Evolutionary conservation across 805 yeast genomes (phyloP).

Genomic region (Yamadazyma sp.): DNA sequence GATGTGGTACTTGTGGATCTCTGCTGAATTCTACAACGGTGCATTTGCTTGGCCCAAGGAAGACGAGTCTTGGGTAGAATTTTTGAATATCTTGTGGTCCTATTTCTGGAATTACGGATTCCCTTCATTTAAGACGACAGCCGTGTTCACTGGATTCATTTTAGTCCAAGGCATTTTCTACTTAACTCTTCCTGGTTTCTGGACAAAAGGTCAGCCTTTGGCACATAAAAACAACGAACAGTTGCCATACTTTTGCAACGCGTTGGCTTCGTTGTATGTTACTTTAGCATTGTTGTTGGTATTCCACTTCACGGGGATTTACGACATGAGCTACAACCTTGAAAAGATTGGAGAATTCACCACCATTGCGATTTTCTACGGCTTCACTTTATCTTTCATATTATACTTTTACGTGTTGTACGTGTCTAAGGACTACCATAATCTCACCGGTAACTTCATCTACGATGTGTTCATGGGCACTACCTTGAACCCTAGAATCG

Average conservation of each 20-base stretch:
- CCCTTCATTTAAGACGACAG: constrained; percentile 64
- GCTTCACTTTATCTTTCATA: constrained; percentile 64
- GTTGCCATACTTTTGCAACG: constrained; percentile 91
- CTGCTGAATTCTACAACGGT: constrained; percentile 79
- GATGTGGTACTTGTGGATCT: constrained; percentile 97
- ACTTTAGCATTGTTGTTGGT: constrained; percentile 56
- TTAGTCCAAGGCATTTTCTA: constrained; percentile 70
- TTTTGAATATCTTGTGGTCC: constrained; percentile 40
- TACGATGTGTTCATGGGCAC: constrained; percentile 98
- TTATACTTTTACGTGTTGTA: constrained; percentile 68
- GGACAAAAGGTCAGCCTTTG: constrained; percentile 94
- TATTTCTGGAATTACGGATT: constrained; percentile 52
- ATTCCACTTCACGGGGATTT: constrained; percentile 72
- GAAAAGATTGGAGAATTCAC: constrained; percentile 88
- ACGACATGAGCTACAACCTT: constrained; percentile 70
- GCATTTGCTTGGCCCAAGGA: constrained; percentile 64
- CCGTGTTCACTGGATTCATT: constrained; percentile 69
- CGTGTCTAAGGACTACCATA: constrained; percentile 73
- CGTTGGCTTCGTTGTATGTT: constrained; percentile 78
- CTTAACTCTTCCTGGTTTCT: constrained; percentile 84
- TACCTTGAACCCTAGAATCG: constrained; percentile 93
- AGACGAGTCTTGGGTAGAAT: constrained; percentile 55
- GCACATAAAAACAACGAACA: constrained; percentile 76
- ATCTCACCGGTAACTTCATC: constrained; percentile 87
- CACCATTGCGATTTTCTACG: constrained; percentile 85